phyloP scores from a whole-genome alignment of 2,329 filamentous ascomycete species.

The Ophiognomonia clavigignenti-juglandacearum region DNA sequence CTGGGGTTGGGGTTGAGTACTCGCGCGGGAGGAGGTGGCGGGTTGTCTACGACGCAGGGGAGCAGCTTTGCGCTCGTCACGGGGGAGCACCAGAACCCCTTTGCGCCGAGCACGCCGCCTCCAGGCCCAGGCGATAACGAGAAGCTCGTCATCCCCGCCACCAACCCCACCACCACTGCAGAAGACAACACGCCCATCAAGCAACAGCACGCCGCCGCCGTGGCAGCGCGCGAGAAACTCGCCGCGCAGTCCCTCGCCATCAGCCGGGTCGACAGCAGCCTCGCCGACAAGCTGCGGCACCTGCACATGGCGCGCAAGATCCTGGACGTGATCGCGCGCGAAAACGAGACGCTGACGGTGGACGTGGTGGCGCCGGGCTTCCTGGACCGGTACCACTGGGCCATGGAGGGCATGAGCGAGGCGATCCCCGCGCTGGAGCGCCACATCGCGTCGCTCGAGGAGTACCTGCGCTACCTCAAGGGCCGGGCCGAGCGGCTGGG shows the following conservation, averaged over 20 bases:
- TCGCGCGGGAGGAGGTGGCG: too few species aligned
- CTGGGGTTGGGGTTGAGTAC: too few species aligned
- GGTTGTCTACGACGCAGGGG: background rate
- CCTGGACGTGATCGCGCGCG: conserved; percentile 17
- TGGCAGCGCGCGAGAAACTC: conserved; percentile 10
- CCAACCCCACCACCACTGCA: background rate
- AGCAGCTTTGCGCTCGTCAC: conserved; percentile 1
- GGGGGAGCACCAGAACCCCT: conserved; percentile 1
- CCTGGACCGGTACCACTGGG: conserved; percentile 13
- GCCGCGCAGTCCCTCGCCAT: conserved; percentile 18
- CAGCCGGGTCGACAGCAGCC: conserved; percentile 20
- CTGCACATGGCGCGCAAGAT: conserved; percentile 18
- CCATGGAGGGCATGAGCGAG: conserved; percentile 17
- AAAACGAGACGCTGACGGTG: conserved; percentile 9
- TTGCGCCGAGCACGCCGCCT: background rate
- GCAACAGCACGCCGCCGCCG: too few species aligned
- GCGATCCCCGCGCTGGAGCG: conserved; percentile 21
- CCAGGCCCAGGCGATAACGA: conserved; percentile 1
- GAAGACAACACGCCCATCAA: background rate
- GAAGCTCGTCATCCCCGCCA: background rate
- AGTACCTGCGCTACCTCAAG: conserved; percentile 21
- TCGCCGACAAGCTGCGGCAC: conserved; percentile 21
- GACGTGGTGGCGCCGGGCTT: conserved; percentile 5
- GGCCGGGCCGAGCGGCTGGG: conserved; percentile 22
- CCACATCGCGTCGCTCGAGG: conserved; percentile 19